Base-by-base conservation (phyloP, 1,139 yeast species). In the Protomyces gravidus region DNA sequence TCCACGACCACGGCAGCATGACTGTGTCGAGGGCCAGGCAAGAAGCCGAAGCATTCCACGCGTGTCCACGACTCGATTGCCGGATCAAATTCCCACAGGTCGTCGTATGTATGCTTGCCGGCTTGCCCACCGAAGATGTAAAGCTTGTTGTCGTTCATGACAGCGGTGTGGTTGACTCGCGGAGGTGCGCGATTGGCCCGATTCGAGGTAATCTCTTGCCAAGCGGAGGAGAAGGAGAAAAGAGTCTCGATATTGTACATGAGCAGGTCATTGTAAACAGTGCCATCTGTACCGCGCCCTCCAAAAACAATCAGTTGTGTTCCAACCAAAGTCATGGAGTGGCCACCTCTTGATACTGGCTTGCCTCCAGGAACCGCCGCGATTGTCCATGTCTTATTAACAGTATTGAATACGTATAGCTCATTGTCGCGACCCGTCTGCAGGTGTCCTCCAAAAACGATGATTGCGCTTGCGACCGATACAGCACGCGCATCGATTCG, bases 161-260 rank as follows among this genome's bases (percentile, higher is more conserved):
- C 55, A 5, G 55, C 55, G 4, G 55, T 17, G 39, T 50, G 55
- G 23, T 28, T 28, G 23, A 19, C 17, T 36, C 42, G 42, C 1
- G 55, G 28, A 5, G 33, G 15, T 5, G 55, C 39, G 1, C 26
- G 39, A 13, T 36, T 32, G 3, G 33, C 19, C 7, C 42, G 46
- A n/a, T 26, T 45, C 9, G 13, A 11, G 15, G 39, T 40, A 4
- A 50, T 9, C 5, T 39, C 47, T 17, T 36, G 33, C 55, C 55
- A 50, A 2, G 23, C 32, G 5, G 55, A 45, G 9, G 40, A 13
- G 15, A 45, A 45, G 2, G 55, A 45, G 21, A 50, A 50, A 11
- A 50, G 47, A n/a, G 55, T 39, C 21, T 50, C 42, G 36, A 50
- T 28, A 30, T 50, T 45, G 55, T 36, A 50, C 23, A 30, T 30